Base-by-base conservation (phyloP, 2,329 filamentous ascomycete species). In the Scedosporium aurantiacum region DNA sequence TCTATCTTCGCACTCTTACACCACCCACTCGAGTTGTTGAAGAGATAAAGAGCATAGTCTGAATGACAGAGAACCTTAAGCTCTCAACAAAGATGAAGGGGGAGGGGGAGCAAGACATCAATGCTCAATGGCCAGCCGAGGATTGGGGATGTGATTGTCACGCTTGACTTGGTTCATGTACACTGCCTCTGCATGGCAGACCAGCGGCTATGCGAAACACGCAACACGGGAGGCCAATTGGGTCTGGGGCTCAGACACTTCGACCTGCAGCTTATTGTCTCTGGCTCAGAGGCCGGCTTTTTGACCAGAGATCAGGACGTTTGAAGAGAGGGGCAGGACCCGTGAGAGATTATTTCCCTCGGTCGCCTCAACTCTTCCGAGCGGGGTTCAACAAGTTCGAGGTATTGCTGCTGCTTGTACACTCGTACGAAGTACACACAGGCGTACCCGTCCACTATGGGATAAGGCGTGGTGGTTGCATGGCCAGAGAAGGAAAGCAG, bases 391-490 rank as follows among this genome's bases (percentile, higher is more conserved):
- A 54, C 50, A 23, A 54, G 32, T 12, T 37, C 32, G 32, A 54
- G 23, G 50, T 54, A 54, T 54, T 54, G n/a, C 47, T 54, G n/a
- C 47, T 52, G 47, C 50, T 54, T 54, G 50, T 54, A 21, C 50
- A 54, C 50, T 54, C 50, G 50, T 54, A 54, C n/a, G n/a, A n/a
- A n/a, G n/a, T n/a, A n/a, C n/a, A n/a, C 43, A 23, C 18, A 37
- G 10, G 32, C 32, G 50, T 54, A 54, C 50, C 12, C 50, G 43
- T 47, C 43, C 43, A 47, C 21, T 23, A 47, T 47, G 43, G 43
- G n/a, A 23, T 12, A 12, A 18, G 43, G 10, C 43, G 43, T 25
- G 50, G 50, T 54, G 50, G 50, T 54, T 54, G 50, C 50, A 54
- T 54, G 50, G 23, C 50, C 12, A 8, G 18, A 23, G 50, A 27